phyloP scores from a whole-genome alignment of 2,329 filamentous ascomycete genomes.

The Coniochaeta pulveracea region DNA sequence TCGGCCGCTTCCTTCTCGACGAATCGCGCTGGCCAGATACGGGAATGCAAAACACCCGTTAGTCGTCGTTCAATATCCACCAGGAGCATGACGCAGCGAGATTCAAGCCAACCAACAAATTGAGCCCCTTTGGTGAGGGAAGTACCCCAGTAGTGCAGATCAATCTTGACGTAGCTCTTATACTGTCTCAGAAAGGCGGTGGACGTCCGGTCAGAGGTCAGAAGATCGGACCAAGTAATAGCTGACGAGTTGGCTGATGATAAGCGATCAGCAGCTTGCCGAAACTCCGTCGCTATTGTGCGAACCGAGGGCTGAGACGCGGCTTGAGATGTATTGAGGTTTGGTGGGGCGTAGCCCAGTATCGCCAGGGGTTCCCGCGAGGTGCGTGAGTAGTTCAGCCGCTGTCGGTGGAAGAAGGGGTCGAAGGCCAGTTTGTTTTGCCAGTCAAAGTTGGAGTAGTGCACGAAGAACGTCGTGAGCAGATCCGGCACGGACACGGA shows the following conservation, averaged over 20 bases:
- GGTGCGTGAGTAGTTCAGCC: conserved; percentile 40
- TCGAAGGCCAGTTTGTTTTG: conserved; percentile 41
- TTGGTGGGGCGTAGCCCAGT: conserved; percentile 49
- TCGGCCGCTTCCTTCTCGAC: conserved; percentile 21
- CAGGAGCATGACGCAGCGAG: conserved; percentile 43
- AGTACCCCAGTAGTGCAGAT: conserved; percentile 54
- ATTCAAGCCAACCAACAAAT: conserved; percentile 54
- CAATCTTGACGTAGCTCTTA: conserved; percentile 46
- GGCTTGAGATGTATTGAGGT: conserved; percentile 46
- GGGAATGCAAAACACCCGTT: conserved; percentile 32
- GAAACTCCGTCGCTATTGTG: conserved; percentile 39
- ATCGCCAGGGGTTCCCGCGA: conserved; percentile 50
- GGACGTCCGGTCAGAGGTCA: too few relatives aligned
- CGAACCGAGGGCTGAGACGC: conserved; percentile 41
- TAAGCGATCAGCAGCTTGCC: too few relatives aligned
- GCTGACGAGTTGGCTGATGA: conserved; percentile 14
- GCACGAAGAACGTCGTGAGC: conserved; percentile 46
- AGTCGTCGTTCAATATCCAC: conserved; percentile 45
- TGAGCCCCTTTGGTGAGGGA: conserved; percentile 40
- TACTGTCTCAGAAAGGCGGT: conserved; percentile 41
- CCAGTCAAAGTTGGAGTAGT: conserved; percentile 55
- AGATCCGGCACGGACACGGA: conserved; percentile 36
- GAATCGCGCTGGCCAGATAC: conserved; percentile 55
- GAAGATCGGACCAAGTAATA: too few relatives aligned
- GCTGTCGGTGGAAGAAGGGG: conserved; percentile 40